Evolutionary conservation across 2,329 filamentous ascomycete genomes (phyloP).

Genomic region (Ophiosphaerella herpotricha): DNA sequence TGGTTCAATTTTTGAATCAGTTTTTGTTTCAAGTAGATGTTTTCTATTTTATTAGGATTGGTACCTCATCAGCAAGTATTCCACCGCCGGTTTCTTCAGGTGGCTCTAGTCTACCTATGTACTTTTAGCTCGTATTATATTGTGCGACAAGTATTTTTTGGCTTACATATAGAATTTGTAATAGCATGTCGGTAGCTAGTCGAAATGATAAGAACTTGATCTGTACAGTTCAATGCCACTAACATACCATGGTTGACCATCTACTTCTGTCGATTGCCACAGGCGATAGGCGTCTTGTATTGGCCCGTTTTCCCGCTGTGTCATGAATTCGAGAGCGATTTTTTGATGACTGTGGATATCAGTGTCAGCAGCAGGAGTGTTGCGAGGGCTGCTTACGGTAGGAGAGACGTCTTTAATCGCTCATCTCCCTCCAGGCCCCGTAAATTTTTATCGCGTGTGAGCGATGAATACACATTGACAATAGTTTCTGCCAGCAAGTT

Average conservation of each 20-base stretch:
- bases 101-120: slow-evolving; percentile 11
- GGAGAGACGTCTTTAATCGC: slow-evolving; percentile 23
- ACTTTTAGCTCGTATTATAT: background rate
- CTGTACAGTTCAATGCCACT: too few relatives aligned
- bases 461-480: slow-evolving; percentile 24
- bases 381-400: slow-evolving; percentile 9
- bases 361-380: background rate
- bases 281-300: slow-evolving; percentile 32
- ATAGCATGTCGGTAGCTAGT: slow-evolving; percentile 47
- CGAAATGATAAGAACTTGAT: too few relatives aligned
- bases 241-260: slow-evolving; percentile 26
- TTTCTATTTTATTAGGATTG: background rate
- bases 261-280: slow-evolving; percentile 26
- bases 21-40: background rate
- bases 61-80: slow-evolving; percentile 60
- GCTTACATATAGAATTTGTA: slow-evolving; percentile 39
- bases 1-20: background rate
- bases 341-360: slow-evolving; percentile 26
- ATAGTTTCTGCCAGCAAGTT: slow-evolving; percentile 21
- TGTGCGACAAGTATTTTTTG: background rate
- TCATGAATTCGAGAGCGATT: slow-evolving; percentile 36
- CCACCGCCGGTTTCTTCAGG: slow-evolving; percentile 46
- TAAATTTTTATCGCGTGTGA: slow-evolving; percentile 21
- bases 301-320: slow-evolving; percentile 36
- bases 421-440: slow-evolving; percentile 25